Base-by-base conservation (phyloP, 2,329 filamentous ascomycete species). In the Apiospora kogelbergensis region DNA sequence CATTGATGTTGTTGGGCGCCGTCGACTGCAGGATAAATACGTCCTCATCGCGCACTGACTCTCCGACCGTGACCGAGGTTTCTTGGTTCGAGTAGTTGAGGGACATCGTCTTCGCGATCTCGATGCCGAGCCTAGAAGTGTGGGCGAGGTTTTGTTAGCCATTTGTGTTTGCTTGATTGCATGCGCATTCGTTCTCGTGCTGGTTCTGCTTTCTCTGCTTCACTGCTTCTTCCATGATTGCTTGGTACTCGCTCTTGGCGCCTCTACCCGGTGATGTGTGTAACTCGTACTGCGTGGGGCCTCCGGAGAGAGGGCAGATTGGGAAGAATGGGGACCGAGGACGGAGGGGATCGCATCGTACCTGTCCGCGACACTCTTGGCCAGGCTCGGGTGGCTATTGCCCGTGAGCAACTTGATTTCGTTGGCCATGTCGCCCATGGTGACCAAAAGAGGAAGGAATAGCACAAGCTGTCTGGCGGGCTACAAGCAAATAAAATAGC, bases 21-120 rank as follows among this genome's bases (percentile, higher is more conserved):
- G 96, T 97, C 30, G 95, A 97, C 83, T 98, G 95, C 70, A 98
- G 86, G 76, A 98, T 97, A 84, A 98, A 98, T 78, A 98, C 95
- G 89, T 98, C 95, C 86, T 98, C 95, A 80, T 98, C 95, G 82
- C 95, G 89, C 68, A 98, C 95, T 72, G 93, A 97, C 84, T 98
- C 95, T 79, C 95, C 95, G 76, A 98, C 97, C 24, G 94, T 97
- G 69, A 98, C 94, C 74, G 91, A 93, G 66, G 92, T 95, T 79
- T 96, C 93, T 77, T 94, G 92, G 80, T 95, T 95, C 64, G 93
- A 95, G 83, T 95, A 94, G 79, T 95, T 93, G 71, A 95, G 85
- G 72, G 91, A 91, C 84, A 94, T 88, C 63, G 92, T 93, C 83
- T 93, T 93, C 72, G 91, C 91, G 75, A 94, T 86, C 76, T 93